Conservation (phyloP, 2,329 filamentous ascomycete genomes). For the Diaporthe sp. region DNA sequence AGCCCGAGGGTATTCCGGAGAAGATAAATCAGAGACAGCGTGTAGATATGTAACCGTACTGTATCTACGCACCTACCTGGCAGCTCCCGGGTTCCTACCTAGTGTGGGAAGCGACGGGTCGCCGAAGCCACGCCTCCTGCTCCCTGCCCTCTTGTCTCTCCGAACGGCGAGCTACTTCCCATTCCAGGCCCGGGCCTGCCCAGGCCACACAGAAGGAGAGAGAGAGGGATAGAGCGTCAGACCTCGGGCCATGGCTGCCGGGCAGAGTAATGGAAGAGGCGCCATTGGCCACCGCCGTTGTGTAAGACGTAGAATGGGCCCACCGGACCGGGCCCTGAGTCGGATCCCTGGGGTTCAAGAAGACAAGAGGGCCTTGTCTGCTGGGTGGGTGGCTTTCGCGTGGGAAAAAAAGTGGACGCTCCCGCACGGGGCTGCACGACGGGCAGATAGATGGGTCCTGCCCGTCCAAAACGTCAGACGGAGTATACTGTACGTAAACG, state of each 20-base stretch:
- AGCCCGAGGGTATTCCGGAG: constrained; percentile 34
- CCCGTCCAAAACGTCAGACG: constrained; percentile 10
- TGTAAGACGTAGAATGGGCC: constrained; percentile 32
- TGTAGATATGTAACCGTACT: background rate
- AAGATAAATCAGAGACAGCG: constrained; percentile 35
- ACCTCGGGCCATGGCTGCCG: constrained; percentile 15
- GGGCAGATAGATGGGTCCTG: background rate
- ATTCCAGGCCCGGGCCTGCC: constrained; percentile 18
- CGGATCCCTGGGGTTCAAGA: constrained; percentile 6
- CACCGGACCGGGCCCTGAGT: constrained; percentile 23
- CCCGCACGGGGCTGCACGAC: constrained; percentile 1
- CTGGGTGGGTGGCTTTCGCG: background rate
- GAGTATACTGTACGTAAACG: background rate
- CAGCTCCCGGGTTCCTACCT: background rate
- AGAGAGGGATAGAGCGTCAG: constrained; percentile 19
- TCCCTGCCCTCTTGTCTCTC: constrained; percentile 13
- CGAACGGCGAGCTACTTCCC: background rate
- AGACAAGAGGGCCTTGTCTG: background rate
- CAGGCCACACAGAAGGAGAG: no score
- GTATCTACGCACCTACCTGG: background rate
- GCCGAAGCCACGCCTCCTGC: constrained; percentile 20
- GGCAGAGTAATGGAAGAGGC: constrained; percentile 30
- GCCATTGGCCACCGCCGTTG: constrained; percentile 29
- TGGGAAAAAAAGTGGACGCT: constrained; percentile 14
- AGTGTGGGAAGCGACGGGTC: background rate